phyloP scores from a whole-genome alignment of 139 green algal genomes.

The Volvox reticuliferus region DNA sequence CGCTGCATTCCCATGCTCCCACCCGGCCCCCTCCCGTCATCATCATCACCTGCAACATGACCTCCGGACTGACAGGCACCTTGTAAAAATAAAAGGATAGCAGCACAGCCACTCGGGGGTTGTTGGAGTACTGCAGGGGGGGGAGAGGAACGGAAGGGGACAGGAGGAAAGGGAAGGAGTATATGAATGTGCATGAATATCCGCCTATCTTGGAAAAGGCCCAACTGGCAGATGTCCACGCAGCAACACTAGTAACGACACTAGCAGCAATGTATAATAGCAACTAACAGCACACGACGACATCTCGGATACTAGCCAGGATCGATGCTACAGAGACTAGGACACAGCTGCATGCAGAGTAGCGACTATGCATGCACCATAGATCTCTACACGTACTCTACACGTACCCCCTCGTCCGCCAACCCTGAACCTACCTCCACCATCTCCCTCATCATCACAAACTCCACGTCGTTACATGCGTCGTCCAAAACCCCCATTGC shows the following conservation, averaged over 20 bases:
- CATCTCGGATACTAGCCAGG: no score
- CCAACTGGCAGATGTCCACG: no score
- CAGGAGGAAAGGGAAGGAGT: not conserved
- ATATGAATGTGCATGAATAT: no score
- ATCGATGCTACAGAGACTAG: no score
- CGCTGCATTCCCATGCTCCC: no score
- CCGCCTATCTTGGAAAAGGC: no score
- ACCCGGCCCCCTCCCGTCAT: not conserved
- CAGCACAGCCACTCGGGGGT: not conserved
- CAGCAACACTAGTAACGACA: no score
- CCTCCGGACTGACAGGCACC: not conserved
- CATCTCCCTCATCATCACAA: not conserved
- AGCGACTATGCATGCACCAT: not conserved
- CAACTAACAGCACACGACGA: no score
- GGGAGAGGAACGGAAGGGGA: not conserved
- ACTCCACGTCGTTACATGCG: not conserved
- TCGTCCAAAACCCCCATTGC: not conserved
- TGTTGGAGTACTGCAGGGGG: not conserved
- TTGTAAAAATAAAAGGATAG: conserved; percentile 26
- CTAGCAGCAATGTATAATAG: no score
- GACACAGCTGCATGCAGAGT: not conserved
- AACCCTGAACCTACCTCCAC: not conserved
- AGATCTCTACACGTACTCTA: not conserved
- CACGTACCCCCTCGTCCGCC: not conserved
- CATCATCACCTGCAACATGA: conserved; percentile 3